Percentiles rank a stretch among this genome's conserved stretches.
Evolutionary conservation across 768 basidiomycete genomes (phyloP).

Genomic region (Boletus speciosus): DNA sequence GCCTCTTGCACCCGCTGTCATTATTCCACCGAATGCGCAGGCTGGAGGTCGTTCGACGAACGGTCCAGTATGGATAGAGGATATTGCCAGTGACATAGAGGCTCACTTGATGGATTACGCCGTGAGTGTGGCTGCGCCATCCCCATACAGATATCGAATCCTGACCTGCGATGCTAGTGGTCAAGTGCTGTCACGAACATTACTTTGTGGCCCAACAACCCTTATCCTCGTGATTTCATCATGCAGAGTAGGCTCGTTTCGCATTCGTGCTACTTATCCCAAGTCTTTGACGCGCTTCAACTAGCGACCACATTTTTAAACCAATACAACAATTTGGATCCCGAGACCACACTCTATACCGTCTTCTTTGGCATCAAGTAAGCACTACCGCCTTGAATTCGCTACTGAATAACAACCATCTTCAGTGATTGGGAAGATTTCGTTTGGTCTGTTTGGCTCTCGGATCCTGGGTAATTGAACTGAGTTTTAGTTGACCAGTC

Average conservation of each 20-base stretch:
- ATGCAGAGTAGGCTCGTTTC: not conserved
- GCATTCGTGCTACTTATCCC: not conserved
- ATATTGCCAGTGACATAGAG: not conserved
- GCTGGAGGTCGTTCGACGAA: not conserved
- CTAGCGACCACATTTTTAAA: not conserved
- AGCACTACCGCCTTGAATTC: not conserved
- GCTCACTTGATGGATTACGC: not conserved
- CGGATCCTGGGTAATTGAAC: too few relatives aligned
- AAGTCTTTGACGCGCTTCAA: not conserved
- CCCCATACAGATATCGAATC: too few relatives aligned
- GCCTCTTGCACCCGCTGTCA: not conserved
- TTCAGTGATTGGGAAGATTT: not conserved
- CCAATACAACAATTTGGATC: not conserved
- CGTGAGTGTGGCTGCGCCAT: not conserved
- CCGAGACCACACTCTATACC: not conserved
- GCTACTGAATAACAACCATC: not conserved
- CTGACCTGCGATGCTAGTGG: not conserved
- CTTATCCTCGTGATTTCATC: not conserved
- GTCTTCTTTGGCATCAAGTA: not conserved
- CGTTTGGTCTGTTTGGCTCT: not conserved
- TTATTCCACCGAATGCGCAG: not conserved
- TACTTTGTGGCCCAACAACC: not conserved
- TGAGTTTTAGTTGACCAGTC: not conserved
- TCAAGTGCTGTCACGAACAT: not conserved
- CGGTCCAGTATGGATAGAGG: not conserved